Conservation (phyloP, 1,139 yeast species). For the Sugiyamaella paludigena region DNA sequence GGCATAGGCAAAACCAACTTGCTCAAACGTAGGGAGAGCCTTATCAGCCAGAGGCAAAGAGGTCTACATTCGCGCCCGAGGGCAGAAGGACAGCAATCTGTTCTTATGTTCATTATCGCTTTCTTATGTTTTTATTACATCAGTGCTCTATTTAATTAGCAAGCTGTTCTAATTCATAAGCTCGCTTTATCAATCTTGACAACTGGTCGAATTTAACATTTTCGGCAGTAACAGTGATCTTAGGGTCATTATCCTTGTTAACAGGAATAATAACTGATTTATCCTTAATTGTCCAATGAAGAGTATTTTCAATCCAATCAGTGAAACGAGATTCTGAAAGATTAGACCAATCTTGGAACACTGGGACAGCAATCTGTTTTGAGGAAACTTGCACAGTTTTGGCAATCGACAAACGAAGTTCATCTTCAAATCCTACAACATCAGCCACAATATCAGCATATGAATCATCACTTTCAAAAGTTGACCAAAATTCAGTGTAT, state of each 20-base stretch:
- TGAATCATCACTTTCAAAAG: constrained; percentile 36
- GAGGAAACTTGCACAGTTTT: constrained; percentile 35
- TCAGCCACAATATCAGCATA: constrained; percentile 40
- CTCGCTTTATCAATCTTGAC: constrained; percentile 35
- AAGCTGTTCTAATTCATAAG: constrained; percentile 29
- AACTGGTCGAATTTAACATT: constrained; percentile 38
- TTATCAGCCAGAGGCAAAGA: too few relatives aligned
- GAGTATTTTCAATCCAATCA: constrained; percentile 35
- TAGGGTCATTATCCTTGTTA: constrained; percentile 36
- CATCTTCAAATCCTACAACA: constrained; percentile 37
- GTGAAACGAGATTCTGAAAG: constrained; percentile 33
- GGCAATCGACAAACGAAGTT: constrained; percentile 36
- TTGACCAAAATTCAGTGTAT: constrained; percentile 41
- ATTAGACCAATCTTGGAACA: constrained; percentile 37
- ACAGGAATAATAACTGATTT: constrained; percentile 32
- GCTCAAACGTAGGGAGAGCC: too few relatives aligned
- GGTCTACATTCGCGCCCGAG: too few relatives aligned
- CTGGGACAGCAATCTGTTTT: constrained; percentile 31
- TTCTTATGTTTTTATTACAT: too few relatives aligned
- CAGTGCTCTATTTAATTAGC: constrained; percentile 1
- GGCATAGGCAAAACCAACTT: too few relatives aligned
- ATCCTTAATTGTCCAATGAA: constrained; percentile 35
- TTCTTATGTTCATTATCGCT: too few relatives aligned
- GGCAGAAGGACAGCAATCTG: too few relatives aligned
- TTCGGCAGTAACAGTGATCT: constrained; percentile 36